These are phyloP conservation scores for Patellifolia procumbens DNA, from an alignment of 179 eudicot species.

Conservation along the genomic window DNA sequence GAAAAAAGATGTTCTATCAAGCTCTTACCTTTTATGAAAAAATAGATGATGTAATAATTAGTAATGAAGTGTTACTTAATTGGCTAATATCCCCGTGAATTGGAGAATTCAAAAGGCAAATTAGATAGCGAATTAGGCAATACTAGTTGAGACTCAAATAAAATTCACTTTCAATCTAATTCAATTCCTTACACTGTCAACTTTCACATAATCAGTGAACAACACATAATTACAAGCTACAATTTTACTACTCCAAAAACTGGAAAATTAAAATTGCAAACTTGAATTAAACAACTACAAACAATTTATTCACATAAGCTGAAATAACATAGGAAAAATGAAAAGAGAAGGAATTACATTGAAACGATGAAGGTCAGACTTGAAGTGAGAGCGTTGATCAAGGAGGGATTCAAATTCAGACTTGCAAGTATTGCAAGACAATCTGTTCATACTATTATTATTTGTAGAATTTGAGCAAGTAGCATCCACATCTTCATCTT, in stretches of 20 bases:
- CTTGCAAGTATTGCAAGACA: constrained; percentile 79
- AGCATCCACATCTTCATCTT: background rate
- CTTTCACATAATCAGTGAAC: background rate
- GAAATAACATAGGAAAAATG: background rate
- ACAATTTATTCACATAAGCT: background rate
- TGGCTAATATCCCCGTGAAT: too few species aligned
- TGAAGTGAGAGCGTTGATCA: constrained; percentile 86
- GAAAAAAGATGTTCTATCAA: too few species aligned
- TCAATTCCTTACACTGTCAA: too few species aligned
- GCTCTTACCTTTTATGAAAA: too few species aligned
- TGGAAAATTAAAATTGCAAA: background rate
- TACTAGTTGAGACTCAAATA: background rate
- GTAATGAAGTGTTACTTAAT: too few species aligned
- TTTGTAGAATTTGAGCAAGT: constrained; percentile 1
- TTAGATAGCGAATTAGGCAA: too few species aligned
- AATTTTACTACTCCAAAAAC: background rate
- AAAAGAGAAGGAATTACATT: constrained; percentile 45
- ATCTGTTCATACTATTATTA: constrained; percentile 34
- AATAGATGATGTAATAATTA: too few species aligned
- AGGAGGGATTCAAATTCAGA: constrained; percentile 70
- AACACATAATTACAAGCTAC: background rate
- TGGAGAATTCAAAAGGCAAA: too few species aligned
- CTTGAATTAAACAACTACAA: background rate
- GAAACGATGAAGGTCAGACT: constrained; percentile 87
- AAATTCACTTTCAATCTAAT: background rate